A percentile compares a stretch with the other conserved stretches of the same genome.
Evolutionary conservation across 805 yeast genomes (phyloP).

Genomic region (Pichia phayaonensis): DNA sequence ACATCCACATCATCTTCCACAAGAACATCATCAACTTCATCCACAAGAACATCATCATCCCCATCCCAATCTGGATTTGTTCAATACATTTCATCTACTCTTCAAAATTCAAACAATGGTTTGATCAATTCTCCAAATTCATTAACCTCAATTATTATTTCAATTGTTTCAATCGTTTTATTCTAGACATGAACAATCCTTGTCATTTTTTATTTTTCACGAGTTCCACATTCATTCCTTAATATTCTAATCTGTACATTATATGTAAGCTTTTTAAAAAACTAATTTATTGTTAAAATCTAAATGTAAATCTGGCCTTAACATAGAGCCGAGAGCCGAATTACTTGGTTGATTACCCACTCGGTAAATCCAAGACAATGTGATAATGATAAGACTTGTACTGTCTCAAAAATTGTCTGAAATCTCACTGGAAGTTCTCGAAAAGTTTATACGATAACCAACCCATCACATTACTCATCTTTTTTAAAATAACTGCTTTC

Average conservation of each 20-base stretch:
- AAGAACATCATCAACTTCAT: neutral
- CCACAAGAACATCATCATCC: neutral
- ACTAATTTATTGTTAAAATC: neutral
- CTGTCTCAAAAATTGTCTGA: too few species aligned
- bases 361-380: too few species aligned
- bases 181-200: neutral
- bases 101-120: neutral
- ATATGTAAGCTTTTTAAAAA: neutral
- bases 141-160: neutral
- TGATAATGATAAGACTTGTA: too few species aligned
- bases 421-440: too few species aligned
- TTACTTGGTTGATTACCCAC: too few species aligned
- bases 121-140: neutral
- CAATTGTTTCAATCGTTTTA: neutral
- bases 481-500: too few species aligned
- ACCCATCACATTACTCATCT: neutral
- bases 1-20: neutral
- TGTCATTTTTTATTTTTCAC: too few species aligned
- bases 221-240: too few species aligned
- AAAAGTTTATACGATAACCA: too few species aligned
- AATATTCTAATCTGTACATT: neutral
- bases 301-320: too few species aligned
- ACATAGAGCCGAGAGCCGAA: too few species aligned
- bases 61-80: slow-evolving; percentile 1
- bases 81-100: slow-evolving; percentile 1